phyloP scores from a whole-genome alignment of 2,329 filamentous ascomycete genomes.

The Trichoderma koningii region DNA sequence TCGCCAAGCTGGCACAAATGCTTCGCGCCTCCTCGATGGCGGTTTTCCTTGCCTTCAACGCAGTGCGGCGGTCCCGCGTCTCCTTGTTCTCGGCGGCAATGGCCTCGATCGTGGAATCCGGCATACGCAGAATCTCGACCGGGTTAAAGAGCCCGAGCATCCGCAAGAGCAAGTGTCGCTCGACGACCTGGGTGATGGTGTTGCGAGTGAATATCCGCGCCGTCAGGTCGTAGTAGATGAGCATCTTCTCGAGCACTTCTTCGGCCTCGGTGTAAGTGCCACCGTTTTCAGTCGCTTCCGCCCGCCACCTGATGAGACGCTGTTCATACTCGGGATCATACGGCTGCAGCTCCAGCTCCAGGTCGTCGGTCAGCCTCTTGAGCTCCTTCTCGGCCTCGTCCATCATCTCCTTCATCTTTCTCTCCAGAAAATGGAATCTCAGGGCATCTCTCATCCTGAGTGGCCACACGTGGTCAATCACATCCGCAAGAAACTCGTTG shows the following conservation, averaged over 20 bases:
- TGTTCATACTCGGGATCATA: constrained; percentile 58
- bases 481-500: constrained; percentile 55
- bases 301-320: constrained; percentile 51
- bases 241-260: constrained; percentile 58
- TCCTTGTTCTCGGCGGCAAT: constrained; percentile 58
- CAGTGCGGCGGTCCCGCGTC: constrained; percentile 51
- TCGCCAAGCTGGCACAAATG: constrained; percentile 53
- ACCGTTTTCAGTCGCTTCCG: constrained; percentile 46
- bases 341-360: constrained; percentile 56
- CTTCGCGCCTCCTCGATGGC: constrained; percentile 54
- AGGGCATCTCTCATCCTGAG: constrained; percentile 54
- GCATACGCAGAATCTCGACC: constrained; percentile 53
- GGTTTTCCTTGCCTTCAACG: constrained; percentile 51
- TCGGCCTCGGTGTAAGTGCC: constrained; percentile 53
- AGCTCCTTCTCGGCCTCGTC: constrained; percentile 52
- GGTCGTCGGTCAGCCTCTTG: constrained; percentile 49
- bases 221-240: constrained; percentile 57
- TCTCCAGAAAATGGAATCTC: constrained; percentile 51
- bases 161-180: constrained; percentile 53
- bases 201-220: constrained; percentile 56
- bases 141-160: constrained; percentile 57
- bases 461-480: constrained; percentile 55
- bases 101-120: constrained; percentile 48
- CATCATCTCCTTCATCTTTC: constrained; percentile 51
- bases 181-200: constrained; percentile 55